Conservation (phyloP, 1,139 yeast genomes). For the Zygotorulaspora mrakii region DNA sequence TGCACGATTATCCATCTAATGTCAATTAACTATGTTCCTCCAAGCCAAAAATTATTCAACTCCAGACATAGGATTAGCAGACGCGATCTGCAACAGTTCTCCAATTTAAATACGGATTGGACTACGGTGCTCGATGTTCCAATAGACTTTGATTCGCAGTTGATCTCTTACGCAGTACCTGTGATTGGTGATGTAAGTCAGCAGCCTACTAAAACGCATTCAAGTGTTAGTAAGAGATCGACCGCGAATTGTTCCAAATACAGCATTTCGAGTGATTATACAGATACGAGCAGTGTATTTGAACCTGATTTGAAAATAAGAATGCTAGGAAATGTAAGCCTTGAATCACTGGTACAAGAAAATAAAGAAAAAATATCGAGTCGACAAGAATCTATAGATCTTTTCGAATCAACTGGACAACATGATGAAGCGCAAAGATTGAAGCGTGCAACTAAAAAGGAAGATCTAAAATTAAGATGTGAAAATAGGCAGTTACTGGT, state of each 20-base stretch:
- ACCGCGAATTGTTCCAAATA: constrained; percentile 6
- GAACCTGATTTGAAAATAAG: constrained; percentile 11
- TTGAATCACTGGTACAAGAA: constrained; percentile 17
- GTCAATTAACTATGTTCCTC: constrained; percentile 12
- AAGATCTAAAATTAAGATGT: constrained; percentile 8
- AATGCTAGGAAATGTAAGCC: constrained; percentile 15
- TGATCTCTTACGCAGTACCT: constrained; percentile 15
- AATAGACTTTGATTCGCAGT: constrained; percentile 11
- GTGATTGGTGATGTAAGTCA: constrained; percentile 11
- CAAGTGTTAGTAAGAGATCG: constrained; percentile 5
- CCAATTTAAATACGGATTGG: constrained; percentile 11
- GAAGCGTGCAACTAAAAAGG: constrained; percentile 5
- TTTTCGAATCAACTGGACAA: constrained; percentile 8
- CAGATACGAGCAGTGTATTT: constrained; percentile 11
- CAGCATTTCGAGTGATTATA: constrained; percentile 6
- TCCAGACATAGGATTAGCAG: constrained; percentile 16
- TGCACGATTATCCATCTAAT: not conserved
- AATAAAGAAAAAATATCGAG: constrained; percentile 14
- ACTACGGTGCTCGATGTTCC: constrained; percentile 12
- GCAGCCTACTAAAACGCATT: too few relatives aligned
- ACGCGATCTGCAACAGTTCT: constrained; percentile 9
- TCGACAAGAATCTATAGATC: constrained; percentile 10
- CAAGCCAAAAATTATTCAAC: constrained; percentile 14
- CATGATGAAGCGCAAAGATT: constrained; percentile 5
- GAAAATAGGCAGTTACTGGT: constrained; percentile 13